A percentile compares a stretch with the other conserved stretches of the same genome.
Conservation (phyloP, 306 rosid genomes). For the Trifolium subterraneum region DNA sequence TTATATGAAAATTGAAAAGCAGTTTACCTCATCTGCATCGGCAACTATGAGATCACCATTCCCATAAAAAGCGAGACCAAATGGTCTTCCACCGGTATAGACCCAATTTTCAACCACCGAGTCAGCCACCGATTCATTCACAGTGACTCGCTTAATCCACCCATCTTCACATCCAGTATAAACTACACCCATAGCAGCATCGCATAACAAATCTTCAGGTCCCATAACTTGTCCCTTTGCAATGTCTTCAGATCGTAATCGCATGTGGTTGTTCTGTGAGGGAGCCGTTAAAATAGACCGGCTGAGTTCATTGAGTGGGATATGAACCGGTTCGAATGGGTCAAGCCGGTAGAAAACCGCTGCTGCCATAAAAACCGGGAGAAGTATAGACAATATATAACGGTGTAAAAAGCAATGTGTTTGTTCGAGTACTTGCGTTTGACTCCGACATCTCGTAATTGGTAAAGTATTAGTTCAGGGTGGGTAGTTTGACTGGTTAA, state of each 20-base stretch:
- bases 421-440: no score
- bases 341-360: slow-evolving; percentile 46
- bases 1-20: no score
- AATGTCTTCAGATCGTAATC: slow-evolving; percentile 46
- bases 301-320: slow-evolving; percentile 46
- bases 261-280: slow-evolving; percentile 38
- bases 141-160: slow-evolving; percentile 69
- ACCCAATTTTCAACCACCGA: slow-evolving; percentile 63
- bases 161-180: slow-evolving; percentile 80
- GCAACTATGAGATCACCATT: no score
- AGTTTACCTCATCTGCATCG: neutral
- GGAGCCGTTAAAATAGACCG: slow-evolving; percentile 33
- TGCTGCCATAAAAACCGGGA: slow-evolving; percentile 44
- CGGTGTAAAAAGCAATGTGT: neutral
- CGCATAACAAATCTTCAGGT: slow-evolving; percentile 63
- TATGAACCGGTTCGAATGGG: slow-evolving; percentile 52
- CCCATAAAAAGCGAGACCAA: slow-evolving; percentile 4
- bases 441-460: no score
- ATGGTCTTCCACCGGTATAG: slow-evolving; percentile 77
- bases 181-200: slow-evolving; percentile 47
- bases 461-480: no score
- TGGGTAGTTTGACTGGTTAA: no score
- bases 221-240: slow-evolving; percentile 46
- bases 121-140: slow-evolving; percentile 53
- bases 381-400: neutral